A percentile compares a stretch with the other conserved stretches of the same genome.
Conservation (phyloP, 768 basidiomycete species). For the Hydnomerulius pinastri region DNA sequence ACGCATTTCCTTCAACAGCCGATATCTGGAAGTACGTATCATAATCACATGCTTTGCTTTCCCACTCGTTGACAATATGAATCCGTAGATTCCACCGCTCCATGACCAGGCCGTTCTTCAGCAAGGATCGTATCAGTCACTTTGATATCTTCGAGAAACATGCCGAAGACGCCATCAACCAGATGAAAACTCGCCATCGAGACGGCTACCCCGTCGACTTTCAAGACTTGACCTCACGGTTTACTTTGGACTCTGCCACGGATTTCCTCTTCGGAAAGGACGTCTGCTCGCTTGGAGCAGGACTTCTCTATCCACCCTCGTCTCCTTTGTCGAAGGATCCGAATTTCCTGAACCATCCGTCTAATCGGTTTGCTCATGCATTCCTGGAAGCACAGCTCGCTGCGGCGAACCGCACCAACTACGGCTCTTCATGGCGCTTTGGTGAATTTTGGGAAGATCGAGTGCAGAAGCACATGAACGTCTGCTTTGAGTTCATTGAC, state of each 20-base stretch:
- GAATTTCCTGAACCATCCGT: conserved; percentile 28
- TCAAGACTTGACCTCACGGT: conserved; percentile 45
- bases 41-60: not conserved
- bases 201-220: conserved; percentile 44
- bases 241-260: conserved; percentile 59
- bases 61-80: not conserved
- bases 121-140: conserved; percentile 38
- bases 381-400: conserved; percentile 40
- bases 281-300: conserved; percentile 38
- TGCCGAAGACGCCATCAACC: conserved; percentile 33
- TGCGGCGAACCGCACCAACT: conserved; percentile 33
- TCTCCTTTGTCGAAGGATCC: conserved; percentile 23
- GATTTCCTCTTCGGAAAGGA: conserved; percentile 55
- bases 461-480: conserved; percentile 37
- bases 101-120: conserved; percentile 47
- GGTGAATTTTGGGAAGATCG: conserved; percentile 45
- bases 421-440: conserved; percentile 47
- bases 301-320: conserved; percentile 35
- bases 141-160: conserved; percentile 44
- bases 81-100: conserved; percentile 39
- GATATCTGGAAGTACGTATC: conserved; percentile 41
- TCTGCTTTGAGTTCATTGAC: conserved; percentile 48
- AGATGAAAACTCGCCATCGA: conserved; percentile 32
- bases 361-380: conserved; percentile 40
- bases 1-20: conserved; percentile 14